Base-by-base conservation (phyloP, 345 rosid genomes). In the Boechera divaricarpa region DNA sequence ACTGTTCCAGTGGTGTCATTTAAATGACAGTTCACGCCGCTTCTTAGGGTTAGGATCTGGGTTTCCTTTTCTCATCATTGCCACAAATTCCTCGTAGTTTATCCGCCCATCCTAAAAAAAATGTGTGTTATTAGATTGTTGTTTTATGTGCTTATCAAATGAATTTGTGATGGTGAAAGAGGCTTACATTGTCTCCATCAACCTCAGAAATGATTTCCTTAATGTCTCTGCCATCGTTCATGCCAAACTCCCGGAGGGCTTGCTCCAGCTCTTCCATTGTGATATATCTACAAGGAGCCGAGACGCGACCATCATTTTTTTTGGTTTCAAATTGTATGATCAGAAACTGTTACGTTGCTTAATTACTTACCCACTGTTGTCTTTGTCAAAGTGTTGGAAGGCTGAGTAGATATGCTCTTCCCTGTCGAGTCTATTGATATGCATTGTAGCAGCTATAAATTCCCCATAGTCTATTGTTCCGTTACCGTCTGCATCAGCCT, bases 41-140 rank as follows among this genome's bases (percentile, higher is more conserved):
- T 92, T 94, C 85, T 92, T 94, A 3, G 91, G 90, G 63, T 90
- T 86, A 2, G 86, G 87, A 38, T 90, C 94, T 1, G 88, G 91
- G 64, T 88, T 94, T 63, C 97, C 98, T 88, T 89, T 94, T 75
- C 85, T 88, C 98, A 94, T 94, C 98, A 94, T 94, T 0, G 95
- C 97, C 72, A 88, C 98, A 52, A 94, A 92, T 60, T 95, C 98
- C 12, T 92, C 97, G 26, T 95, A 95, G 84, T 90, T 91, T 80
- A 95, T 91, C 60, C 91, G 67, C 2, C 98, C 99, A 76, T 92
- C 99, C 96, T 95, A 80, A 2, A 4, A 29, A 77, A 69, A 49
- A 10, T 4, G 39, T 38, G 0, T 1, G 18, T 48, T 28, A 5
- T 44, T 21, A 53, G 36, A 21, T 13, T 70, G 13, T 16, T 33